Evolutionary conservation across 768 basidiomycete genomes (phyloP), one percentile per base, ranked within the genome.

Genomic region (Scleroderma citrinum): DNA sequence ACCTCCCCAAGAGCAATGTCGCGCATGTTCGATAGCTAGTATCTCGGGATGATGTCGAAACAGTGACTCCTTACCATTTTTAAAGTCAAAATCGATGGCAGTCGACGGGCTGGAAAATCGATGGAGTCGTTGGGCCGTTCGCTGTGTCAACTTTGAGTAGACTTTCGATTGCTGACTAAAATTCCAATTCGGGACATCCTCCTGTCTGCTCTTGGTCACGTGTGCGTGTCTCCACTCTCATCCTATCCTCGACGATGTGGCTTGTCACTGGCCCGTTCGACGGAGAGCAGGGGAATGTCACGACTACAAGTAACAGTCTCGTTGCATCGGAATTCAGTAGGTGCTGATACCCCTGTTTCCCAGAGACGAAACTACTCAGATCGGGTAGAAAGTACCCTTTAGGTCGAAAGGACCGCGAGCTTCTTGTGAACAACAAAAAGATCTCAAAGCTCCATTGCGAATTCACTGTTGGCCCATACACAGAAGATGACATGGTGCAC

Each of bases 361-460:
- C 53, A 78, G 75, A 70, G 56, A 64, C 60, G 13, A 88, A 87
- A 59, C 63, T 87, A 19, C 69, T 90, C 38, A 87, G 83, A 61
- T 71, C 83, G 2, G 76, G 76, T 14, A 72, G 64, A 32, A 69
- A 69, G 12, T 82, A 86, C 49, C 32, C 57, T 0, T 55, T 89
- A 1, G 85, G 85, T 14, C 72, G 87, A 36, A 83, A 78, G 63
- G 77, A 73, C 1, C 64, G 66, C 37, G 69, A 70, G 0, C 66
- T 90, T 2, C 24, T 72, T 4, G 66, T 89, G 40, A 76, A 75
- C 50, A 74, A 72, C 67, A 81, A 81, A 58, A 83, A 79, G 59
- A 72, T 91, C 40, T 89, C 87, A 0, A 71, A 74, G 24, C 68
- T 77, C 19, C 82, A 86, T 53, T 80, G 78, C 42, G 64, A 72